Percentiles rank a stretch among this genome's conserved stretches.
These are phyloP conservation scores for Reticulascus tulasneorum DNA, from an alignment of 2,329 filamentous ascomycete genomes.

Conservation along the genomic window DNA sequence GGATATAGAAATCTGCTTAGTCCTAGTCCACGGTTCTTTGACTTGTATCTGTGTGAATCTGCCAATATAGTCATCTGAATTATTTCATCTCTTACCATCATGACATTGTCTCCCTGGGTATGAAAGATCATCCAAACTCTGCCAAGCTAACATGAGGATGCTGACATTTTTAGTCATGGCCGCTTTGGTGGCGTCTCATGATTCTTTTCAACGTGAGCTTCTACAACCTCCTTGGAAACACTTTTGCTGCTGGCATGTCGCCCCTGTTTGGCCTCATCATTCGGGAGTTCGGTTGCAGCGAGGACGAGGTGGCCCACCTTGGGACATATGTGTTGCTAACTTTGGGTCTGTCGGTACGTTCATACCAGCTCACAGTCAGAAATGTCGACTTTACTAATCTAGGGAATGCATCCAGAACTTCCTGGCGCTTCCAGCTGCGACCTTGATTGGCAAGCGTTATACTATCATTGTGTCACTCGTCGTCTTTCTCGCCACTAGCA, in stretches of 20 bases:
- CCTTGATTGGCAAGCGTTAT: slow-evolving; percentile 17
- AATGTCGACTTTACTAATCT: not conserved
- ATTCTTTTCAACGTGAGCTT: slow-evolving; percentile 17
- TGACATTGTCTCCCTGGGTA: not conserved
- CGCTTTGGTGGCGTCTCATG: slow-evolving; percentile 13
- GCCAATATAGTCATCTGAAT: too few species aligned
- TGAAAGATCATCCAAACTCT: not conserved
- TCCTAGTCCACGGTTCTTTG: too few species aligned
- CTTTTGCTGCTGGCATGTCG: slow-evolving; percentile 13
- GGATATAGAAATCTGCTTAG: too few species aligned
- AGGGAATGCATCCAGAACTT: slow-evolving; percentile 9
- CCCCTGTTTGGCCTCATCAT: slow-evolving; percentile 15
- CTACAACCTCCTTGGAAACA: slow-evolving; percentile 17
- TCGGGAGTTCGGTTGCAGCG: slow-evolving; percentile 9
- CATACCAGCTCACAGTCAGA: too few species aligned
- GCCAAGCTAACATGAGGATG: not conserved
- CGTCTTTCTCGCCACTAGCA: slow-evolving; percentile 12
- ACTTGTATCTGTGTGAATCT: too few species aligned
- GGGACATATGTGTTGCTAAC: slow-evolving; percentile 14
- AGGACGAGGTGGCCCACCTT: slow-evolving; percentile 12
- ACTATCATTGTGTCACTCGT: slow-evolving; percentile 16
- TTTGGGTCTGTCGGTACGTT: slow-evolving; percentile 14
- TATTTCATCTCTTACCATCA: too few species aligned
- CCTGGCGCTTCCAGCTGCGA: slow-evolving; percentile 9
- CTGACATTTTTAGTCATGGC: slow-evolving; percentile 13